A percentile compares a stretch with the other conserved stretches of the same genome.
Conservation (phyloP, 495 filamentous ascomycete genomes). For the Cercophora newfieldiana region DNA sequence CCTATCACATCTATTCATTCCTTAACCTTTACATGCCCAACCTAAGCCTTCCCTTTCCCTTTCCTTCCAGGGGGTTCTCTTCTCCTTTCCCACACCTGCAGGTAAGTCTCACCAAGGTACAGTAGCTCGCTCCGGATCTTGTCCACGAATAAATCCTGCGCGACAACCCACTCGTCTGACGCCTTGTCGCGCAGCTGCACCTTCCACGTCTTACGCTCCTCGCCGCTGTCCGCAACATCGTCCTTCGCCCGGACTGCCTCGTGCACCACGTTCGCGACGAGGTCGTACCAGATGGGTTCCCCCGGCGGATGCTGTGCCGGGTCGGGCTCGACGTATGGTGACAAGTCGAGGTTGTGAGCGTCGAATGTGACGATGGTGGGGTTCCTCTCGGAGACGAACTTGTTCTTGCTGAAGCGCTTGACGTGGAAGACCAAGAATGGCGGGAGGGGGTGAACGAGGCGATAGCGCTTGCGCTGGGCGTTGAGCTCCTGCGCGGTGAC, state of each 20-base stretch:
- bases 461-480: conserved; percentile 81
- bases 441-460: conserved; percentile 87
- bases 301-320: conserved; percentile 56
- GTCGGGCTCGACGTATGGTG: conserved; percentile 71
- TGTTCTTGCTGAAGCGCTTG: conserved; percentile 94
- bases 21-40: not conserved
- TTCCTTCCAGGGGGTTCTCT: conserved; percentile 42
- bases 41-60: conserved; percentile 30
- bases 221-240: conserved; percentile 74
- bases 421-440: conserved; percentile 93
- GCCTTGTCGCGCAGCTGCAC: conserved; percentile 62
- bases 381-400: conserved; percentile 93
- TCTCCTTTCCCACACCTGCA: conserved; percentile 96
- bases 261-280: conserved; percentile 94
- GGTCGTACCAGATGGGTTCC: conserved; percentile 92
- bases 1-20: not conserved
- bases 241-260: conserved; percentile 75
- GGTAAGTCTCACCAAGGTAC: conserved; percentile 87
- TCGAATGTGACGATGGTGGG: conserved; percentile 98
- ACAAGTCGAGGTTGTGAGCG: conserved; percentile 77
- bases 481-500: conserved; percentile 83
- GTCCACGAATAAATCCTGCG: conserved; percentile 94
- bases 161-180: conserved; percentile 82
- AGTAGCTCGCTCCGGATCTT: conserved; percentile 80
- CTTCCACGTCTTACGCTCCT: conserved; percentile 82